Base-by-base conservation (phyloP, 2,329 filamentous ascomycete species). In the Lasiodiplodia hormozganensis region DNA sequence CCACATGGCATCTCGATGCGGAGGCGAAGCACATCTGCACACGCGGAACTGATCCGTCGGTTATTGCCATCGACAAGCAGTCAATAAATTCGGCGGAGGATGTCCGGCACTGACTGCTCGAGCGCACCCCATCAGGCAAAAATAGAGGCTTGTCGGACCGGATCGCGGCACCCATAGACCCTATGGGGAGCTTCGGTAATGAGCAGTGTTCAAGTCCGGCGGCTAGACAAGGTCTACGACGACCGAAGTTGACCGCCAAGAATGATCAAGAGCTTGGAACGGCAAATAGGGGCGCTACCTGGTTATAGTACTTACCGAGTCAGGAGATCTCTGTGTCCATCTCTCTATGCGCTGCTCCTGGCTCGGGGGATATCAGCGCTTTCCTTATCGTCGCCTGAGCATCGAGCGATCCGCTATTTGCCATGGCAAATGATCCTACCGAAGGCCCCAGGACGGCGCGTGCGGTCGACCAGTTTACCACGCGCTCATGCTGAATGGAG, bases 401-500 rank as follows among this genome's bases (percentile, higher is more conserved):
- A 62, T 62, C 58, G 40, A 36, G 58, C 58, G 40, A 62, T 62
- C 38, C 58, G 58, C 58, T 34, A 62, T 49, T 62, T 31, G 57
- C 18, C 58, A 28, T 62, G 58, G 58, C 40, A 49, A 62, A 62
- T 62, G 40, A 62, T 51, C 58, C 58, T 62, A 11, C n/a, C 25
- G 23, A 21, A 51, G 21, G 6, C 40, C 43, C 8, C 25, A 23
- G 21, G 4, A 62, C 5, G 58, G 58, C 58, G 40, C 58, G 58
- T 62, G 58, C 58, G 7, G 25, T n/a, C 25, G 18, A 23, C 40
- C 25, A 25, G 25, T 43, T 49, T 36, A 28, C 58, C 58, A 23
- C 21, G n/a, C 28, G 25, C 40, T 62, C 38, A 11, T 34, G 25
- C 14, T 62, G 25, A 18, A 31, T 43, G 58, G 16, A 34, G 28